phyloP scores from a whole-genome alignment of 345 rosid genomes.

The Psidium friedrichsthalianum region DNA sequence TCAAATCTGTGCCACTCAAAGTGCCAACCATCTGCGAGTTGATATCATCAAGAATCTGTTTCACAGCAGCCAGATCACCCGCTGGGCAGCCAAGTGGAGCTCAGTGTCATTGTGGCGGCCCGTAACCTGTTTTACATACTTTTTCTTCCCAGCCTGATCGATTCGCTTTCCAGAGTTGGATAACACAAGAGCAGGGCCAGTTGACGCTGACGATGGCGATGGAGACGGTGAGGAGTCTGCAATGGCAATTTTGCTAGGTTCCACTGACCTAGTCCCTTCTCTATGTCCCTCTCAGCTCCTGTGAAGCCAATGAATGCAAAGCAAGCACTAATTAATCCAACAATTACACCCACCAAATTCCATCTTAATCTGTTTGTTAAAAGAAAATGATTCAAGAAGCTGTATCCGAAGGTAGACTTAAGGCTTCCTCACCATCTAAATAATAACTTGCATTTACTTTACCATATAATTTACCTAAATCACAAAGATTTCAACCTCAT shows the following conservation, averaged over 20 bases:
- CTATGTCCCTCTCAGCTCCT: conserved; percentile 58
- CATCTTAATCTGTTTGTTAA: not conserved
- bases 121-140: conserved; percentile 11
- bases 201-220: conserved; percentile 62
- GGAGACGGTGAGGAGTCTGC: conserved; percentile 56
- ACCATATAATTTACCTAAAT: not conserved
- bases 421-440: not conserved
- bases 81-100: conserved; percentile 13
- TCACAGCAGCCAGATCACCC: conserved; percentile 1
- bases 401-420: not conserved
- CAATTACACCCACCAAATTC: not conserved
- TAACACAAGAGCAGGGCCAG: conserved; percentile 42
- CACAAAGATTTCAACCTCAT: not conserved
- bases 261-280: conserved; percentile 38
- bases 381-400: not conserved
- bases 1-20: not conserved
- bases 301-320: conserved; percentile 1
- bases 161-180: conserved; percentile 7
- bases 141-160: conserved; percentile 10
- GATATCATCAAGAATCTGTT: conserved; percentile 2
- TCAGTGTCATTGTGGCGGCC: conserved; percentile 14
- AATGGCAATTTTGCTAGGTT: conserved; percentile 24
- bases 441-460: not conserved
- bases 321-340: not conserved
- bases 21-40: conserved; percentile 6